A percentile compares a stretch with the other conserved stretches of the same genome.
These are phyloP conservation scores for Lachnellula arida DNA, from an alignment of 2,329 filamentous ascomycete genomes.

Conservation along the genomic window DNA sequence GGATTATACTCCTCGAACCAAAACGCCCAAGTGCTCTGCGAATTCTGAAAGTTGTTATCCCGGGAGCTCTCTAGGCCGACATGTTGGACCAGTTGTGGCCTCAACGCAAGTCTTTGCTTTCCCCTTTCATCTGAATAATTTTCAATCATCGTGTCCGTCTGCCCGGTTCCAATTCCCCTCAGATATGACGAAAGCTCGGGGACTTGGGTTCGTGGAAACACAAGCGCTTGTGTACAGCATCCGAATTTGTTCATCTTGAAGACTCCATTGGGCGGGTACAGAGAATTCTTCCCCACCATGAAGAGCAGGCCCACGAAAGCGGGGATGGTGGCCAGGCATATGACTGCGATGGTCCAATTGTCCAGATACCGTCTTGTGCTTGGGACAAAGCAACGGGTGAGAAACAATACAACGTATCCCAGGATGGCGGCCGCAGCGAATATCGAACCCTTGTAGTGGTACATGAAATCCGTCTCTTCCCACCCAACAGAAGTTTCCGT, in stretches of 20 bases:
- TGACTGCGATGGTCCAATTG: not conserved
- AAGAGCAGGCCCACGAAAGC: slow-evolving; percentile 14
- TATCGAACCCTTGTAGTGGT: slow-evolving; percentile 7
- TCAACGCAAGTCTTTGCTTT: slow-evolving; percentile 35
- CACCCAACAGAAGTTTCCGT: slow-evolving; percentile 16
- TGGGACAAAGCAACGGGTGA: not conserved
- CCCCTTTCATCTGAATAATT: slow-evolving; percentile 30
- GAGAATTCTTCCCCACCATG: slow-evolving; percentile 16
- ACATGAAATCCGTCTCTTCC: slow-evolving; percentile 11
- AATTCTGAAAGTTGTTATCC: slow-evolving; percentile 10
- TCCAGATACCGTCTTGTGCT: slow-evolving; percentile 3
- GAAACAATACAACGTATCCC: not conserved
- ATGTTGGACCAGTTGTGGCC: slow-evolving; percentile 37
- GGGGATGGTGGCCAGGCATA: slow-evolving; percentile 10
- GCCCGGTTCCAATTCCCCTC: slow-evolving; percentile 13
- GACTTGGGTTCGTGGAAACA: slow-evolving; percentile 12
- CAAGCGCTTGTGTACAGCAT: slow-evolving; percentile 19
- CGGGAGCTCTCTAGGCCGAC: slow-evolving; percentile 28
- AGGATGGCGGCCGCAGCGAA: not conserved
- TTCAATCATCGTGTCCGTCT: slow-evolving; percentile 35
- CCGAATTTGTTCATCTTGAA: slow-evolving; percentile 14
- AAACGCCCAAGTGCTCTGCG: slow-evolving; percentile 18
- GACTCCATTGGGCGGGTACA: slow-evolving; percentile 10
- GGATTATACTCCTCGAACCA: slow-evolving; percentile 16
- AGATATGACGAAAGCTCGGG: slow-evolving; percentile 11